A percentile compares a stretch with the other conserved stretches of the same genome.
phyloP scores from a whole-genome alignment of 192 early-diverging fungal genomes.

The Coemansia erecta region DNA sequence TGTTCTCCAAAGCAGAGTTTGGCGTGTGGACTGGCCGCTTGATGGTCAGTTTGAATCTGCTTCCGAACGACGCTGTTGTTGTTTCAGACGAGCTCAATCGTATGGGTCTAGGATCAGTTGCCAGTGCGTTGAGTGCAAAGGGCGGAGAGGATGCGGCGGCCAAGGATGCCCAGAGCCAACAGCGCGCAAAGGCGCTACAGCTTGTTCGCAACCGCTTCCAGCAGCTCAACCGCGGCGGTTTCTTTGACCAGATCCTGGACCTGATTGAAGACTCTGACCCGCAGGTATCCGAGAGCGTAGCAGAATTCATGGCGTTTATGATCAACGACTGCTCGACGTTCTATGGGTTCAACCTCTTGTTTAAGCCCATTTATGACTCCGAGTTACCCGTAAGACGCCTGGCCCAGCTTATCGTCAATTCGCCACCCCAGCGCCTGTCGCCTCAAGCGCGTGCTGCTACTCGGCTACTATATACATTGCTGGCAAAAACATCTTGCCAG shows the following conservation, averaged over 20 bases:
- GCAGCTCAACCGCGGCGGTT: conserved; percentile 48
- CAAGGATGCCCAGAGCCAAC: conserved; percentile 28
- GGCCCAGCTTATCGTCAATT: conserved; percentile 51
- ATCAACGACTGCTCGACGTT: conserved; percentile 51
- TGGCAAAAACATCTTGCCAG: conserved; percentile 48
- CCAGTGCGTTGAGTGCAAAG: conserved; percentile 17
- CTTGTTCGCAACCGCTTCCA: conserved; percentile 51
- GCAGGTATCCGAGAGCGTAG: conserved; percentile 23
- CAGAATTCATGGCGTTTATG: conserved; percentile 49
- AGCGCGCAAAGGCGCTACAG: conserved; percentile 43
- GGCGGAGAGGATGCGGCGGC: conserved; percentile 6
- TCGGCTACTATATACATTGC: conserved; percentile 34
- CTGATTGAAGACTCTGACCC: conserved; percentile 46
- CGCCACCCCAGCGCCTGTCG: conserved; percentile 42
- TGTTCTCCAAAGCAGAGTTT: conserved; percentile 52
- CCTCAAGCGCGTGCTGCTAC: conserved; percentile 40
- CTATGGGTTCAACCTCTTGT: conserved; percentile 47
- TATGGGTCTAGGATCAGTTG: conserved; percentile 44
- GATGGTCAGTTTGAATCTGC: conserved; percentile 41
- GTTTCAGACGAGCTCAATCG: conserved; percentile 47
- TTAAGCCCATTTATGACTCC: conserved; percentile 48
- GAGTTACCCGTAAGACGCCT: conserved; percentile 42
- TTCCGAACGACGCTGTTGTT: conserved; percentile 43
- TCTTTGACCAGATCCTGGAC: conserved; percentile 31
- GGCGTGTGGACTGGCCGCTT: conserved; percentile 51